phyloP scores from a whole-genome alignment of 2,329 filamentous ascomycete genomes.

The Venturia asperata region DNA sequence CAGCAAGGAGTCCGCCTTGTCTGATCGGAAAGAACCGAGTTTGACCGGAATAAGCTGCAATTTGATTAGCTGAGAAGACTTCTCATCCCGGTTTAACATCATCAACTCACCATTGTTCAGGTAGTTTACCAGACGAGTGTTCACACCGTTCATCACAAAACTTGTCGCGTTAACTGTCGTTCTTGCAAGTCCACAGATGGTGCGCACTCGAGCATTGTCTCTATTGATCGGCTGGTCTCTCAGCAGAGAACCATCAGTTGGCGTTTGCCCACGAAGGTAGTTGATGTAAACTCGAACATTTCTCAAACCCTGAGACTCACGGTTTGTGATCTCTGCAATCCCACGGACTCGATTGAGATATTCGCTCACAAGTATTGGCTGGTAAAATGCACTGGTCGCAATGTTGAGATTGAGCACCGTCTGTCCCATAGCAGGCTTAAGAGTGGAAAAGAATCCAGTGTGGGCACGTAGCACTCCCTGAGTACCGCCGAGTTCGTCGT shows the following conservation, averaged over 20 bases:
- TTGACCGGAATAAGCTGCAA: too few species aligned
- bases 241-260: not conserved
- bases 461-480: not conserved
- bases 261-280: not conserved
- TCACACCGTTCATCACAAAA: too few species aligned
- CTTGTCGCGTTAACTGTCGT: too few species aligned
- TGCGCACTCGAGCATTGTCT: not conserved
- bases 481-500: too few species aligned
- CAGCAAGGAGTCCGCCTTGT: too few species aligned
- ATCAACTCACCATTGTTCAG: too few species aligned
- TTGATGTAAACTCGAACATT: slow-evolving; percentile 10
- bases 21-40: too few species aligned
- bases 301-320: not conserved
- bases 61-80: too few species aligned
- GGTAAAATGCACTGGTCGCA: slow-evolving; percentile 11
- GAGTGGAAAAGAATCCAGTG: not conserved
- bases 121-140: too few species aligned
- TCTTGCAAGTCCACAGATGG: not conserved
- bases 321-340: too few species aligned
- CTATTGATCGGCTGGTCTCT: not conserved
- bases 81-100: too few species aligned
- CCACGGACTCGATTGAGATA: not conserved
- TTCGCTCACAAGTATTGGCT: not conserved
- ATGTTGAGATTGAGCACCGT: slow-evolving; percentile 1
- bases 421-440: not conserved